These are phyloP conservation scores for Tuctoria greenei DNA, from an alignment of 176 grass and related monocot genomes.

Conservation along the genomic window DNA sequence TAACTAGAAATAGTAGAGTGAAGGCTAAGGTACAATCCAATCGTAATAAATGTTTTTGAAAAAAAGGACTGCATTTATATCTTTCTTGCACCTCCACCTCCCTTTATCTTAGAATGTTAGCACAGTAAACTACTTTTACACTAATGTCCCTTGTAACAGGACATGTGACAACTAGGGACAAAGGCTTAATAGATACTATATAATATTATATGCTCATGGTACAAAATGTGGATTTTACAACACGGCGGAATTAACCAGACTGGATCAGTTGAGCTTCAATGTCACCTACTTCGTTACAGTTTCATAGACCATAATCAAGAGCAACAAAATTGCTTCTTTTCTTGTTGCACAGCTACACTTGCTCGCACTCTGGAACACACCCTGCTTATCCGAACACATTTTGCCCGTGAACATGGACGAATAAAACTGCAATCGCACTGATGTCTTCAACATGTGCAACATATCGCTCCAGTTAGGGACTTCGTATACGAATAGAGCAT, in stretches of 20 bases:
- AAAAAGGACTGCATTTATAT: no score
- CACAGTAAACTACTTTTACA: no score
- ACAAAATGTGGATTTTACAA: neutral
- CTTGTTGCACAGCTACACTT: neutral
- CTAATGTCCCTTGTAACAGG: no score
- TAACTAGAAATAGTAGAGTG: no score
- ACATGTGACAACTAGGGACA: no score
- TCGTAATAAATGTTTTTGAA: no score
- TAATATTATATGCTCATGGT: neutral
- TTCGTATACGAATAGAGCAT: neutral
- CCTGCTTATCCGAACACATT: no score
- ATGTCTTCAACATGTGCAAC: neutral
- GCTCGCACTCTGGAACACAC: neutral
- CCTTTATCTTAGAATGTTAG: no score
- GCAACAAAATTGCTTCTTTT: neutral
- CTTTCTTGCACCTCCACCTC: no score
- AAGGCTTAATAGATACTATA: no score
- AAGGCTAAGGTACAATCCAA: no score
- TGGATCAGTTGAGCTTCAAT: neutral
- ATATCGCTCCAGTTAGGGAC: neutral
- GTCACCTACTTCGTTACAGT: neutral
- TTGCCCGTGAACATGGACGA: neutral
- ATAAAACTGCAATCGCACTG: constrained; percentile 1
- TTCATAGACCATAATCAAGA: neutral
- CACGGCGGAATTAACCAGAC: neutral